Base-by-base conservation (phyloP, 2,329 filamentous ascomycete genomes). In the Aulographum hederae region DNA sequence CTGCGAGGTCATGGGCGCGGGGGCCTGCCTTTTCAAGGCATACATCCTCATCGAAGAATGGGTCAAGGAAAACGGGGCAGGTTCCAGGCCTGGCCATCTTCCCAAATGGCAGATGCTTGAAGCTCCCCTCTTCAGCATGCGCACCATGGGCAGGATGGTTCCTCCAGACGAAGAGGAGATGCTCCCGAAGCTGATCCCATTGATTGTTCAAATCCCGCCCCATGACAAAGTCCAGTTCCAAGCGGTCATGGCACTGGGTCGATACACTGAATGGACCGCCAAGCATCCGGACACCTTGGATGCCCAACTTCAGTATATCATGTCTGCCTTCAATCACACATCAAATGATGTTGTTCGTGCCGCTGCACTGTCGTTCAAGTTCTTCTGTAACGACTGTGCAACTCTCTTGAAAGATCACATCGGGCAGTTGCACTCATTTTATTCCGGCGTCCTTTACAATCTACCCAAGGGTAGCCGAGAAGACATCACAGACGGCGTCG, bases 151-250 rank as follows among this genome's bases (percentile, higher is more conserved):
- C 4, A 77, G 85, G 35, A 93, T 95, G 82, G 86, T 98, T 10
- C 78, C 86, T 34, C 74, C 74, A 36, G 78, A 92, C 30, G 89
- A 98, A 53, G 76, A 66, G 41, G 73, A 81, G 25, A 80, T 98
- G 43, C 64, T 98, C 26, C 80, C 84, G 3, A 80, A 86, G 47
- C 73, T 98, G 12, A 93, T 98, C 58, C 85, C 85, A 13, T 64
- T 98, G 34, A 73, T 98, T 39, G 82, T 93, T 8, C 80, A 91
- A 48, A 92, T 98, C 37, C 89, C 89, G 0, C 76, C 80, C 46
- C 89, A 98, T 46, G 82, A 95, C 55, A 98, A 95, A 60, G 69
- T 98, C n/a, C 81, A 85, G 5, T 98, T 98, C 55, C 86, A 92
- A 39, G 86, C 86, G 4, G 93, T 95, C 46, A 94, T 98, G 84